Conservation (phyloP, 768 basidiomycete species). For the Amanita inopinata region DNA sequence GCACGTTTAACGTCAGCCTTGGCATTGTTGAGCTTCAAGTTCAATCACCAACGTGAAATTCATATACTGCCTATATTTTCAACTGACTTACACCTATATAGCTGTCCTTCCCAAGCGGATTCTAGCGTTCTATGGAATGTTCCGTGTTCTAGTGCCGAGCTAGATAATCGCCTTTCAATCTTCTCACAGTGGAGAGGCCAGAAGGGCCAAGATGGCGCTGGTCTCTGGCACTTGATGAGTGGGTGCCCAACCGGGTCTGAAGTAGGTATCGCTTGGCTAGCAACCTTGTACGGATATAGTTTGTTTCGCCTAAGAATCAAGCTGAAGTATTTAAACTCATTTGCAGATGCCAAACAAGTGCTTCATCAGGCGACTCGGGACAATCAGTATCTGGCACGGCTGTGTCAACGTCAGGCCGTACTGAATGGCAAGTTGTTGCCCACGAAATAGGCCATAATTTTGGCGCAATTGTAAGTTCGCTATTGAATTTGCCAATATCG, state of each 20-base stretch:
- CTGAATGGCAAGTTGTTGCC: constrained; percentile 76
- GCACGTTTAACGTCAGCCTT: constrained; percentile 76
- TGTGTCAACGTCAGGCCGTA: constrained; percentile 66
- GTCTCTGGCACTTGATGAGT: constrained; percentile 87
- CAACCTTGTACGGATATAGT: constrained; percentile 45
- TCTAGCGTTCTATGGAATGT: constrained; percentile 64
- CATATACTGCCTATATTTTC: constrained; percentile 4
- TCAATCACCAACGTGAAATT: constrained; percentile 40
- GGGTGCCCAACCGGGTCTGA: constrained; percentile 74
- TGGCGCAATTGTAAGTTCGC: constrained; percentile 66
- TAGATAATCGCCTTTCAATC: constrained; percentile 64
- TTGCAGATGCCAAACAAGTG: constrained; percentile 43
- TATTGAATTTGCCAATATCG: constrained; percentile 7
- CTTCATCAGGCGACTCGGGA: constrained; percentile 27
- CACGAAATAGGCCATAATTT: constrained; percentile 87
- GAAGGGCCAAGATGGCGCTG: constrained; percentile 63
- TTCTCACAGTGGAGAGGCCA: constrained; percentile 79
- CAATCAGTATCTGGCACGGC: constrained; percentile 69
- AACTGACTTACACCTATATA: constrained; percentile 14
- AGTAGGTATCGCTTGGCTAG: constrained; percentile 85
- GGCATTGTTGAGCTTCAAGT: constrained; percentile 76
- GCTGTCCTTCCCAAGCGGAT: constrained; percentile 53
- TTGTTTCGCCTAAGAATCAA: constrained; percentile 1
- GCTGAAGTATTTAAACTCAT: constrained; percentile 7
- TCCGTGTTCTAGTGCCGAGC: constrained; percentile 43